Percentiles rank a stretch among this genome's conserved stretches.
phyloP scores from a whole-genome alignment of 2,329 filamentous ascomycete genomes.

The Epichloe gansuensis region DNA sequence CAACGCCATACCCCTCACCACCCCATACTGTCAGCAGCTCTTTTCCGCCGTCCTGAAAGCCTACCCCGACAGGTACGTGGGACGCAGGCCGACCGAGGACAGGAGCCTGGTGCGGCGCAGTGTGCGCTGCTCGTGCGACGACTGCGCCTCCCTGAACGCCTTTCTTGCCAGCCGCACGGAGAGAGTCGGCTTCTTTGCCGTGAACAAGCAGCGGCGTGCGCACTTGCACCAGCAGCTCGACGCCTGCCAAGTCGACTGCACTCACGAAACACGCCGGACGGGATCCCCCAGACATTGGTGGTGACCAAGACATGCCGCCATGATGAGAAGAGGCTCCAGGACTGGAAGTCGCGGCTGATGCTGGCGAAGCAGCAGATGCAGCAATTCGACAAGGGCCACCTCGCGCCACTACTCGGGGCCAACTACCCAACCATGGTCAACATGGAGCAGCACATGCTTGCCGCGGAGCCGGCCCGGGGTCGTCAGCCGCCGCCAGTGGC shows the following conservation, averaged over 20 bases:
- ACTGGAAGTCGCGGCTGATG: not conserved
- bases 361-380: not conserved
- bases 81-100: slow-evolving; percentile 6
- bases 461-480: not conserved
- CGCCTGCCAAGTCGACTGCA: slow-evolving; percentile 9
- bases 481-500: not conserved
- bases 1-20: slow-evolving; percentile 5
- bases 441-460: not conserved
- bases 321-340: slow-evolving; percentile 3
- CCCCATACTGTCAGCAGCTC: slow-evolving; percentile 12
- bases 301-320: slow-evolving; percentile 13
- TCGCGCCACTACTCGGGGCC: not conserved
- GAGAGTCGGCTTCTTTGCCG: not conserved
- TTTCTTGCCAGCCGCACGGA: slow-evolving; percentile 14
- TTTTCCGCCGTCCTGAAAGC: slow-evolving; percentile 12
- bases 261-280: slow-evolving; percentile 8
- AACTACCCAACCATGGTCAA: not conserved
- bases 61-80: slow-evolving; percentile 14
- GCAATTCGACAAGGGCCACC: not conserved
- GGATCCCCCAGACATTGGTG: slow-evolving; percentile 9
- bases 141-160: slow-evolving; percentile 14
- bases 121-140: slow-evolving; percentile 12
- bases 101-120: not conserved
- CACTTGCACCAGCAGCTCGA: slow-evolving; percentile 14
- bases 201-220: slow-evolving; percentile 3